Conservation (phyloP, 2,329 filamentous ascomycete species). For the Bipolaris bicolor region DNA sequence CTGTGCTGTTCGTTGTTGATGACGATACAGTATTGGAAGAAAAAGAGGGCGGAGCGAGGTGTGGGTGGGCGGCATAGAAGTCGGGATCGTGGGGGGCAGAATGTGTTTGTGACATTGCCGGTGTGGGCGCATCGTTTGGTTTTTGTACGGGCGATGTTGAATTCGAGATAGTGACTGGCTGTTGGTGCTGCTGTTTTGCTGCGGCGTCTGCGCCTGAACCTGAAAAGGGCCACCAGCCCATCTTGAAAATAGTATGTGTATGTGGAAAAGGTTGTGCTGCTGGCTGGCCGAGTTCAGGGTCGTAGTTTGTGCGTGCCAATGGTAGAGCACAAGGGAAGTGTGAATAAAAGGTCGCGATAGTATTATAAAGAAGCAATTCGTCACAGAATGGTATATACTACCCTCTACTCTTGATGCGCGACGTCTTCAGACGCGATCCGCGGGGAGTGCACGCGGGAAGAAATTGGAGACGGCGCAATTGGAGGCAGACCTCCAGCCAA, state of each 20-base stretch:
- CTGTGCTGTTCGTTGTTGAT: constrained; percentile 6
- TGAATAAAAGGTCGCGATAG: too few species aligned
- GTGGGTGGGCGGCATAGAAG: constrained; percentile 59
- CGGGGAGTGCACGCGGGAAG: constrained; percentile 11
- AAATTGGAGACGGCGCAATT: constrained; percentile 21
- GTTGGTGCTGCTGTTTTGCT: constrained; percentile 11
- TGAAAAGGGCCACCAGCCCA: constrained; percentile 36
- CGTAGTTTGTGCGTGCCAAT: too few species aligned
- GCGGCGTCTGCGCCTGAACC: constrained; percentile 20
- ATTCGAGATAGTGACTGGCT: constrained; percentile 18
- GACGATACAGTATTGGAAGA: constrained; percentile 18
- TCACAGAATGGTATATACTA: not conserved
- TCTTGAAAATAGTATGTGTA: constrained; percentile 10
- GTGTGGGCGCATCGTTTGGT: constrained; percentile 15
- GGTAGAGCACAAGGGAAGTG: too few species aligned
- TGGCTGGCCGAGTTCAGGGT: too few species aligned
- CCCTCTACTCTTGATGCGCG: not conserved
- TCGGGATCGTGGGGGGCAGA: constrained; percentile 59
- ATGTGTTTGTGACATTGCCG: constrained; percentile 21
- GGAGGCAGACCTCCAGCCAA: constrained; percentile 28
- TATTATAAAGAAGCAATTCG: not conserved
- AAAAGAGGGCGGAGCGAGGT: constrained; percentile 49
- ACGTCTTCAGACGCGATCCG: constrained; percentile 6
- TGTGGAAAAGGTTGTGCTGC: not conserved
- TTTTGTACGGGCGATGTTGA: constrained; percentile 8